Conservation (phyloP, 768 basidiomycete genomes). For the Agrocybe pediades region DNA sequence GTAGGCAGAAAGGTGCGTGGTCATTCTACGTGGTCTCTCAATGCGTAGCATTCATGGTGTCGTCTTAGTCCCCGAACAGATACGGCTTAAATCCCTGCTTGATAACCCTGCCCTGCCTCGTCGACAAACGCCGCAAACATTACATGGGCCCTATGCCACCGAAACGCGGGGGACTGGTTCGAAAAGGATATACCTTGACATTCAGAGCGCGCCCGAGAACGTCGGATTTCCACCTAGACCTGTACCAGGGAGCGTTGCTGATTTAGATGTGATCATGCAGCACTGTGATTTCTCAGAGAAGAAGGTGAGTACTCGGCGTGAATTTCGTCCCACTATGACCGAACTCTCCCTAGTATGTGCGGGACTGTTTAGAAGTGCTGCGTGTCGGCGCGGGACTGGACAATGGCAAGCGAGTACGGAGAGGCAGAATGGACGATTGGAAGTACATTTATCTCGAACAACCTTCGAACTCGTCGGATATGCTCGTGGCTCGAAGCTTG, state of each 20-base stretch:
- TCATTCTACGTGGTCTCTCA: neutral
- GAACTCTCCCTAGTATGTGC: constrained; percentile 71
- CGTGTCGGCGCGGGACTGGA: constrained; percentile 91
- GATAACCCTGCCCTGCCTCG: constrained; percentile 79
- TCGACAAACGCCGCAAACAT: constrained; percentile 27
- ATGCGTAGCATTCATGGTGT: neutral
- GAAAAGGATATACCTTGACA: constrained; percentile 75
- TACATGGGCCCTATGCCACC: constrained; percentile 47
- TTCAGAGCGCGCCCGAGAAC: constrained; percentile 59
- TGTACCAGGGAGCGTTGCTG: constrained; percentile 78
- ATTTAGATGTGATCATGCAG: constrained; percentile 89
- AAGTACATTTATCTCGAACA: constrained; percentile 86
- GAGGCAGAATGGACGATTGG: constrained; percentile 82
- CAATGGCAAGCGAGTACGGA: constrained; percentile 69
- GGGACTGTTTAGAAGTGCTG: constrained; percentile 94
- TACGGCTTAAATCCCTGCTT: constrained; percentile 56
- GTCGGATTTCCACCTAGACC: constrained; percentile 89
- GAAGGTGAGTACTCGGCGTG: constrained; percentile 43
- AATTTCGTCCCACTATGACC: constrained; percentile 12
- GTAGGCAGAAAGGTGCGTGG: constrained; percentile 69
- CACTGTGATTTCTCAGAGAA: constrained; percentile 87
- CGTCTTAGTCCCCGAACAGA: constrained; percentile 67
- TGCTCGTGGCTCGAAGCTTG: constrained; percentile 22
- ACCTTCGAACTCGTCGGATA: constrained; percentile 26
- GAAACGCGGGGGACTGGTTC: constrained; percentile 75